phyloP scores from a whole-genome alignment of 1,139 yeast species.

The Kurtzmaniella quercitrusa region DNA sequence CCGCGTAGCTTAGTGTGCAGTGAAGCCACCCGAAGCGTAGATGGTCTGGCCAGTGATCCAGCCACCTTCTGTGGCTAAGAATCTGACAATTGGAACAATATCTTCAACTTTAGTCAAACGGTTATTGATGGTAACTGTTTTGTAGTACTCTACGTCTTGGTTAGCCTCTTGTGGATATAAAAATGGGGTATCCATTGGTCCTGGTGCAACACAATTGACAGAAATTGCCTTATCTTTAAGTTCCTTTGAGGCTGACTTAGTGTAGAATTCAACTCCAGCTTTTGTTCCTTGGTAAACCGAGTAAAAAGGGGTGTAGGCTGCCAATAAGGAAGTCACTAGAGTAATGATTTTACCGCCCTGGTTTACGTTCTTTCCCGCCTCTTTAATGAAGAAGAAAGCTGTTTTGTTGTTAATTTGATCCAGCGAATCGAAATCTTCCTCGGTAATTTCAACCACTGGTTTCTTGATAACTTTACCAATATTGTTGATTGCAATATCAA shows the following conservation, averaged over 20 bases:
- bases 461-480: constrained; percentile 67
- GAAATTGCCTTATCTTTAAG: constrained; percentile 43
- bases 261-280: constrained; percentile 57
- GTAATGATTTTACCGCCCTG: constrained; percentile 53
- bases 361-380: constrained; percentile 48
- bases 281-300: constrained; percentile 58
- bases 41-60: constrained; percentile 73
- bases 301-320: constrained; percentile 60
- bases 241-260: constrained; percentile 57
- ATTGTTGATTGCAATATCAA: constrained; percentile 63
- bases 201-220: constrained; percentile 62
- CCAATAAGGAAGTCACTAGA: constrained; percentile 60
- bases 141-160: constrained; percentile 51
- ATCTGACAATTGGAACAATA: constrained; percentile 59
- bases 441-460: constrained; percentile 44
- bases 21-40: constrained; percentile 62
- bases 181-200: constrained; percentile 72
- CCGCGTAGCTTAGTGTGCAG: constrained; percentile 38
- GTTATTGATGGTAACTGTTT: constrained; percentile 42
- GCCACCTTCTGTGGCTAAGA: constrained; percentile 60
- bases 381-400: constrained; percentile 59
- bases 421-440: constrained; percentile 53
- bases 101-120: constrained; percentile 57
- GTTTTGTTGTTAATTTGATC: constrained; percentile 51
- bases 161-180: constrained; percentile 57